Conservation (phyloP, 2,329 filamentous ascomycete genomes). For the Aspergillus sclerotialis region DNA sequence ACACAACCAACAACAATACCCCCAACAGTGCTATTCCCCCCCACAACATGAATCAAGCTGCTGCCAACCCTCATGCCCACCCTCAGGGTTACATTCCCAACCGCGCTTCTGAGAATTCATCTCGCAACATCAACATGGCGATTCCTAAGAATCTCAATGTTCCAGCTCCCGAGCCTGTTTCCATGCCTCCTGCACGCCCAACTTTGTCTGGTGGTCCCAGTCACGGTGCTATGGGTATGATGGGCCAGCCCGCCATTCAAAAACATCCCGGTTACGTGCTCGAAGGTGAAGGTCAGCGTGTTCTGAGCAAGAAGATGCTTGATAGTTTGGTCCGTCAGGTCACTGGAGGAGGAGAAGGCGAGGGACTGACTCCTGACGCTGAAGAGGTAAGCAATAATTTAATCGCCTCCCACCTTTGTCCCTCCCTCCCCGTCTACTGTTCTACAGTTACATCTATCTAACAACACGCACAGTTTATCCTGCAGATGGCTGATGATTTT, state of each 20-base stretch:
- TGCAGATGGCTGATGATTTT: constrained; percentile 87
- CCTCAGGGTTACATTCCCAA: constrained; percentile 37
- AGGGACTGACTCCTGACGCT: constrained; percentile 80
- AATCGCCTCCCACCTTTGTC: constrained; percentile 3
- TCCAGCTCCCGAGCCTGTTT: constrained; percentile 64
- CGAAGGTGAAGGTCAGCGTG: constrained; percentile 84
- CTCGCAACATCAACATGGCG: constrained; percentile 59
- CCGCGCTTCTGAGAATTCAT: constrained; percentile 30
- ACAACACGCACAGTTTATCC: constrained; percentile 57
- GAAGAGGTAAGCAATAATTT: constrained; percentile 65
- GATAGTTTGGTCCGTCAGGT: constrained; percentile 93
- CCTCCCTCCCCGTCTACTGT: neutral
- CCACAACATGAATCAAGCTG: constrained; percentile 21
- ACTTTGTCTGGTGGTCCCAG: constrained; percentile 71
- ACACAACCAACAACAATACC: constrained; percentile 12
- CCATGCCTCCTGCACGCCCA: constrained; percentile 67
- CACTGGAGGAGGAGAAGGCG: constrained; percentile 69
- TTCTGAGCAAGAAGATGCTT: constrained; percentile 96
- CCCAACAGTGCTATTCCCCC: constrained; percentile 14
- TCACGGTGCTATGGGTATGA: constrained; percentile 69
- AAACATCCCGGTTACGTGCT: constrained; percentile 79
- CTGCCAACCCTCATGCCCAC: constrained; percentile 31
- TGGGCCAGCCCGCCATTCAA: constrained; percentile 77
- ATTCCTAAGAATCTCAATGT: constrained; percentile 77
- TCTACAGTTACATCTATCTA: constrained; percentile 6